Evolutionary conservation across 2,329 filamentous ascomycete species (phyloP).

Genomic region (Aureobasidium sp.): DNA sequence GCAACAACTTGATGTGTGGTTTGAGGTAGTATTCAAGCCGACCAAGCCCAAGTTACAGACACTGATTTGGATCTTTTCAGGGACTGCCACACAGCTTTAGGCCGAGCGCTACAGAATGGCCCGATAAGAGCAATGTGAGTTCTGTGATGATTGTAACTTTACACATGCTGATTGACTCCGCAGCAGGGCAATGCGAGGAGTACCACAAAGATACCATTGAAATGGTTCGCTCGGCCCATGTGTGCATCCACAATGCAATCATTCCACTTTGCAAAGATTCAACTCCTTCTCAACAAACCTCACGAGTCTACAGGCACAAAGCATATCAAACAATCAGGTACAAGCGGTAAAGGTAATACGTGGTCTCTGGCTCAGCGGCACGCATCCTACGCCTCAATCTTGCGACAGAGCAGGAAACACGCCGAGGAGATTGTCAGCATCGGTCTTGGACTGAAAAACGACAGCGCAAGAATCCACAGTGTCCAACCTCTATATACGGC

Average conservation of each 20-base stretch:
- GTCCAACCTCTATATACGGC: constrained; percentile 56
- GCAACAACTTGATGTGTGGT: constrained; percentile 53
- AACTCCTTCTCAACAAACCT: constrained; percentile 55
- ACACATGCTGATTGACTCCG: background rate
- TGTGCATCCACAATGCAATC: constrained; percentile 60
- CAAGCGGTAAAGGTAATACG: constrained; percentile 18
- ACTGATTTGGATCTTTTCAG: constrained; percentile 21
- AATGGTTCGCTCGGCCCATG: constrained; percentile 58
- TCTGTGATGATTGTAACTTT: too few relatives aligned
- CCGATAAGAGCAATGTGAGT: constrained; percentile 12
- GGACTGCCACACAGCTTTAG: constrained; percentile 55
- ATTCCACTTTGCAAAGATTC: constrained; percentile 58
- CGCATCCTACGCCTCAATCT: constrained; percentile 50
- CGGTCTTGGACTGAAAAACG: constrained; percentile 49
- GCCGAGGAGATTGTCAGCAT: constrained; percentile 58
- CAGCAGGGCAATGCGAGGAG: constrained; percentile 17
- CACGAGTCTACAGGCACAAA: constrained; percentile 42
- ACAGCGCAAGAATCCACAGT: constrained; percentile 51
- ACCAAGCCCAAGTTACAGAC: background rate
- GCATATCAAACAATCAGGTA: background rate
- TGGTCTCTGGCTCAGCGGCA: constrained; percentile 49
- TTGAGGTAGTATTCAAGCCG: constrained; percentile 21
- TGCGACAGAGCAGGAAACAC: constrained; percentile 49
- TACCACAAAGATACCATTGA: constrained; percentile 35
- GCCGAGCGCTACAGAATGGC: constrained; percentile 40